Conservation (phyloP, 805 yeast species). For the Pichia membranifaciens region DNA sequence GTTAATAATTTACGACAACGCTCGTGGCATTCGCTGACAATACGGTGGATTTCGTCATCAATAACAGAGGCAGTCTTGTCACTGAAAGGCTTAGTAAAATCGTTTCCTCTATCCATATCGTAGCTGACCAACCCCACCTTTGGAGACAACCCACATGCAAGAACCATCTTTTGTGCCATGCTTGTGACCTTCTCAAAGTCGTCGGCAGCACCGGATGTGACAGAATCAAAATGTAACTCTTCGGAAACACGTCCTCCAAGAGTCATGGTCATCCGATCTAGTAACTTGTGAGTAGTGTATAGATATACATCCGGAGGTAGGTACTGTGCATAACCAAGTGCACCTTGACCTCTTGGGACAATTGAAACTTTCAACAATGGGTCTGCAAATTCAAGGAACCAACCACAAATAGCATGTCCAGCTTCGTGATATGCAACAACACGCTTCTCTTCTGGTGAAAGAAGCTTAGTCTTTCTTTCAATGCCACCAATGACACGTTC, state of each 20-base stretch:
- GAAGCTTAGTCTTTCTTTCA: slow-evolving; percentile 74
- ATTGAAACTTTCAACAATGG: slow-evolving; percentile 90
- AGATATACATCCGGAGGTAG: slow-evolving; percentile 85
- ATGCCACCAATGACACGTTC: slow-evolving; percentile 95
- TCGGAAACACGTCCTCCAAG: slow-evolving; percentile 91
- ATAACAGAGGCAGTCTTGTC: slow-evolving; percentile 64
- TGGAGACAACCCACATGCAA: slow-evolving; percentile 82
- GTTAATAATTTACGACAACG: slow-evolving; percentile 50
- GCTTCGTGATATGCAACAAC: slow-evolving; percentile 95
- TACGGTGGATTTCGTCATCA: slow-evolving; percentile 62
- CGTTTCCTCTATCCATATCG: slow-evolving; percentile 44
- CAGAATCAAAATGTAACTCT: slow-evolving; percentile 79
- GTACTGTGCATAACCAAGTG: slow-evolving; percentile 93
- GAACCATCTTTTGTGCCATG: slow-evolving; percentile 87
- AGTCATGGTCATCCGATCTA: slow-evolving; percentile 89
- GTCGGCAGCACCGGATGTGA: slow-evolving; percentile 88
- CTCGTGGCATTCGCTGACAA: slow-evolving; percentile 59
- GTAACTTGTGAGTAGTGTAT: slow-evolving; percentile 66
- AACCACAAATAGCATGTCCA: slow-evolving; percentile 94
- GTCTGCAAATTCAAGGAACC: slow-evolving; percentile 84
- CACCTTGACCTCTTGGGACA: slow-evolving; percentile 92
- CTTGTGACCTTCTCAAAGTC: slow-evolving; percentile 88
- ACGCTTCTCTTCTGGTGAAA: slow-evolving; percentile 73
- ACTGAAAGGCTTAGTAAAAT: slow-evolving; percentile 59
- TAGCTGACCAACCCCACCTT: slow-evolving; percentile 59